A percentile compares a stretch with the other conserved stretches of the same genome.
Evolutionary conservation across 2,329 filamentous ascomycete species (phyloP).

Genomic region (Cladosporium oxysporum): DNA sequence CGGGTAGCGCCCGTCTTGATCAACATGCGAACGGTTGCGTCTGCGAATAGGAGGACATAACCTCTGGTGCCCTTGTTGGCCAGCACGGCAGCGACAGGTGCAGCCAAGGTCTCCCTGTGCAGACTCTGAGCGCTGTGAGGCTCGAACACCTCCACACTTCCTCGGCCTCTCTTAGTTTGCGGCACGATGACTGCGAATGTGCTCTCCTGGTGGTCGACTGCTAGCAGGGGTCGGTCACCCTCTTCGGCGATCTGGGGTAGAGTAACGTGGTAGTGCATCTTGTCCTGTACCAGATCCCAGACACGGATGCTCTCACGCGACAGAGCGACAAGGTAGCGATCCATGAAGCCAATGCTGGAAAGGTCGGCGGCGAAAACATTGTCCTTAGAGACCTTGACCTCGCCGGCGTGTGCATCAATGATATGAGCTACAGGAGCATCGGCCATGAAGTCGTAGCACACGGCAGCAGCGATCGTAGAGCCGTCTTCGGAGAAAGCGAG

Average conservation of each 20-base stretch:
- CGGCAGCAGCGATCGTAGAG: conserved; percentile 66
- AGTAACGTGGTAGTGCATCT: conserved; percentile 66
- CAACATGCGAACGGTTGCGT: conserved; percentile 65
- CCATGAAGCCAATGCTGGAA: conserved; percentile 64
- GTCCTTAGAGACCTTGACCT: conserved; percentile 65
- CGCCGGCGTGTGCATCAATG: conserved; percentile 70
- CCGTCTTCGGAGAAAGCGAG: conserved; percentile 82
- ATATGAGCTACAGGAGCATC: conserved; percentile 69
- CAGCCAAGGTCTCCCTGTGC: conserved; percentile 45
- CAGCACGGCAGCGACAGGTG: conserved; percentile 62
- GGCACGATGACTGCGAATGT: conserved; percentile 44
- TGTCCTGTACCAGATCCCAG: conserved; percentile 81
- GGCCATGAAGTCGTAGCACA: conserved; percentile 19
- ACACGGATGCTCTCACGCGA: conserved; percentile 72
- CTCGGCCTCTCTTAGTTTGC: conserved; percentile 35
- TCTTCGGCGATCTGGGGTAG: conserved; percentile 42
- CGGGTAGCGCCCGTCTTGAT: conserved; percentile 13
- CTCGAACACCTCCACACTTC: conserved; percentile 64
- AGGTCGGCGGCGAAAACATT: conserved; percentile 44
- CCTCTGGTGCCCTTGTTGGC: conserved; percentile 66
- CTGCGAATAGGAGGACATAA: conserved; percentile 74
- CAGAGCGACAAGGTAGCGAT: conserved; percentile 72
- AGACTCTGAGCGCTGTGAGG: conserved; percentile 61
- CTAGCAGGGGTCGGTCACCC: conserved; percentile 48
- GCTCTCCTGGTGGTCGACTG: conserved; percentile 62